A percentile compares a stretch with the other conserved stretches of the same genome.
Evolutionary conservation across 352 stramenopile species (phyloP).

Genomic region (Peronospora destructor): DNA sequence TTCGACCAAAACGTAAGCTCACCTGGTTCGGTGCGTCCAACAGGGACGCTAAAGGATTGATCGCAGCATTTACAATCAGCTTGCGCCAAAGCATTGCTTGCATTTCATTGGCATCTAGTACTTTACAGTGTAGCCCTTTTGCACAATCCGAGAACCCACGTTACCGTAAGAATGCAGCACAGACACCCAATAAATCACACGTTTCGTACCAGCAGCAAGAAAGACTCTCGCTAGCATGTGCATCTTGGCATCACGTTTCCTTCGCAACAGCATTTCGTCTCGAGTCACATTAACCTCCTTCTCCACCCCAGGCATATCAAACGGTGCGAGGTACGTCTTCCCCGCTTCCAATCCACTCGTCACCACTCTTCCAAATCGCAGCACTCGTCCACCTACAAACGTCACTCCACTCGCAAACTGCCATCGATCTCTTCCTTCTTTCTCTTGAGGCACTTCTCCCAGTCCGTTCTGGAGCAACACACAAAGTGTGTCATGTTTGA

Average conservation of each 20-base stretch:
- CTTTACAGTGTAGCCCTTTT: constrained; percentile 38
- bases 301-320: constrained; percentile 4
- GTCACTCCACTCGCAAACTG: constrained; percentile 59
- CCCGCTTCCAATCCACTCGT: constrained; percentile 41
- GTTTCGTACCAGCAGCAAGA: constrained; percentile 32
- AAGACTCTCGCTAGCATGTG: constrained; percentile 31
- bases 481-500: constrained; percentile 42
- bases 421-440: constrained; percentile 15
- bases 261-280: not conserved
- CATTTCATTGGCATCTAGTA: constrained; percentile 39
- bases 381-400: constrained; percentile 46
- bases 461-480: constrained; percentile 64
- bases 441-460: constrained; percentile 7
- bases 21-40: constrained; percentile 52
- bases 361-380: constrained; percentile 37
- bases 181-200: not conserved
- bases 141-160: not conserved
- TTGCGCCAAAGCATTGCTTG: constrained; percentile 69
- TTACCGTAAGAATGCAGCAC: not conserved
- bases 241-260: constrained; percentile 14
- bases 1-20: not conserved
- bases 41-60: constrained; percentile 67
- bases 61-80: constrained; percentile 72
- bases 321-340: constrained; percentile 48
- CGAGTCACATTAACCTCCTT: not conserved